phyloP scores from a whole-genome alignment of 2,329 filamentous ascomycete species.

The Endothia cerciana region DNA sequence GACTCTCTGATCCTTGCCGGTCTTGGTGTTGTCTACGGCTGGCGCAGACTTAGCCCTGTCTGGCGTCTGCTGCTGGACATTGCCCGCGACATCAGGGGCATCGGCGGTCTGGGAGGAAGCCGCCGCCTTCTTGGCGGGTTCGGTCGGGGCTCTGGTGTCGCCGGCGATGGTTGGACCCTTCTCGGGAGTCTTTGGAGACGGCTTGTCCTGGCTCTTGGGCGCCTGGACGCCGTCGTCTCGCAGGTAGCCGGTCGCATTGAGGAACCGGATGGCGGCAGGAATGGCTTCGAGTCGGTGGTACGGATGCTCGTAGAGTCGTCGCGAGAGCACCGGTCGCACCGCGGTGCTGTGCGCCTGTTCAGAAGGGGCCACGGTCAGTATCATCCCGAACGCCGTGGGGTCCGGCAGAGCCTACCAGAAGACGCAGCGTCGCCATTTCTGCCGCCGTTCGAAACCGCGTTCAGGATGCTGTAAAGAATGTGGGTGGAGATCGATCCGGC shows the following conservation, averaged over 20 bases:
- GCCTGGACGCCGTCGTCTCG: constrained; percentile 7
- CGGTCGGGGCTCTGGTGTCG: background rate
- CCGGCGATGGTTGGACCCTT: background rate
- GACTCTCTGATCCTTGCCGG: background rate
- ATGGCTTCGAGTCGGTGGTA: constrained; percentile 26
- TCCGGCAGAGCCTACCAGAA: constrained; percentile 25
- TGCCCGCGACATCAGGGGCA: background rate
- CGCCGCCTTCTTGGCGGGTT: background rate
- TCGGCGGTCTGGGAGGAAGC: background rate
- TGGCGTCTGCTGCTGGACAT: constrained; percentile 13
- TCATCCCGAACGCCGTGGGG: background rate
- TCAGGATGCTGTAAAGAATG: background rate
- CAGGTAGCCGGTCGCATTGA: constrained; percentile 23
- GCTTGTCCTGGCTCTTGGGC: constrained; percentile 11
- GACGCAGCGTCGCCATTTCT: constrained; percentile 29
- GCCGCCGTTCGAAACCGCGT: constrained; percentile 20
- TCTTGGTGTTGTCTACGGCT: background rate
- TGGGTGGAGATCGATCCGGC: constrained; percentile 3
- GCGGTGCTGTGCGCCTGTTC: constrained; percentile 23
- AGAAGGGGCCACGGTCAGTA: constrained; percentile 20
- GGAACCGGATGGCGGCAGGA: constrained; percentile 24
- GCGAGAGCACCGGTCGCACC: constrained; percentile 21
- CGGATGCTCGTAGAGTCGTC: constrained; percentile 16
- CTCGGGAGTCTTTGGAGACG: constrained; percentile 11
- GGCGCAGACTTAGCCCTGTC: constrained; percentile 15